Base-by-base conservation (phyloP, 2,329 filamentous ascomycete species). In the Fusarium nisikadoi region DNA sequence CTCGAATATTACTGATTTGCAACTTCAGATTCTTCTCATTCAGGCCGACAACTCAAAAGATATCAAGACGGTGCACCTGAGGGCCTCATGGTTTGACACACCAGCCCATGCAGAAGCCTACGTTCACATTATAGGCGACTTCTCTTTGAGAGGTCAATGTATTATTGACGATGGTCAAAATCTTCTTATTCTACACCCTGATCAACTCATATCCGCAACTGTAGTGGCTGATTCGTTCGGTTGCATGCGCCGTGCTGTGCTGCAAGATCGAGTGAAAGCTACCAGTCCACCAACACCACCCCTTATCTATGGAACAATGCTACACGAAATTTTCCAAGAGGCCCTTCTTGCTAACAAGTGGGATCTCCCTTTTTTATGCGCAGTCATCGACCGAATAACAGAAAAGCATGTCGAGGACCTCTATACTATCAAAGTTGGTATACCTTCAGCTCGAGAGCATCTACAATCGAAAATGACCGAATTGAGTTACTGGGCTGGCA, bases 221-320 rank as follows among this genome's bases (percentile, higher is more conserved):
- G 94, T 97, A 9, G 93, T 99, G 46, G 95, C 94, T n/a, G 96
- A 99, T 81, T 97, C 96, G 0, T 97, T 98, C 79, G 92, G 91
- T 29, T 99, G 96, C 79, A 91, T 93, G 79, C 92, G 96, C 23
- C 92, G 95, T 71, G 94, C 96, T 35, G 95, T 98, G 3, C 88
- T 99, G 31, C 95, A 98, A 80, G 95, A 99, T 80, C 92, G 96
- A 36, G 92, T 99, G 76, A 98, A 98, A 81, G 94, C 94, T 13
- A 95, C 94, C 1, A 92, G 91, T 76, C 93, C 94, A 72, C 88
- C 93, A 5, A 93, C 91, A 47, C 89, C 93, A 38, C 90, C 95
- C 2, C 90, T 97, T 75, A 90, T 98, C 2, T 98, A 98, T 78
- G 96, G 96, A 52, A 96, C 93, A 41, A 92, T 99, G 63, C 88